Base-by-base conservation (phyloP, 257 asterid genomes). In the Cynanchum wilfordii region DNA sequence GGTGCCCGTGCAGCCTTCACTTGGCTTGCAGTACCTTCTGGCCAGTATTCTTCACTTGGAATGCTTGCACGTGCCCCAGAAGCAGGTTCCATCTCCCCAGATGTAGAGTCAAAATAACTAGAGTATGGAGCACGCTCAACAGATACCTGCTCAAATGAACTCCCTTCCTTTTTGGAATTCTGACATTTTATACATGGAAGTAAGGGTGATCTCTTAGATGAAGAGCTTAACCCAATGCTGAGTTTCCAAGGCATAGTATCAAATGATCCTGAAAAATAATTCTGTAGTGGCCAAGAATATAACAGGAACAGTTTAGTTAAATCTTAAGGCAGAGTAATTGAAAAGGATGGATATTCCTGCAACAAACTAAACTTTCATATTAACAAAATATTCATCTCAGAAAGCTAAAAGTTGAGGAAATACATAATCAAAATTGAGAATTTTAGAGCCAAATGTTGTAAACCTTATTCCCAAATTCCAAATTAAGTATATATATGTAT, bases 61-160 rank as follows among this genome's bases (percentile, higher is more conserved):
- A 90, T 90, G 78, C 88, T 83, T 69, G 97, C 97, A 68, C 97
- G 97, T 57, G 97, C 98, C 42, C 98, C 98, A 70, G 98, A 93
- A 72, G 97, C 97, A 9, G 98, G 97, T 80, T 93, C 98, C 15
- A 93, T 77, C 83, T 89, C 89, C 22, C 98, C 98, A 16, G 98
- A 93, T 0, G 96, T 90, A 45, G 98, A 90, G 88, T 93, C 98
- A 86, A 90, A 78, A 55, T 90, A 93, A 78, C 86, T 83, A 75
- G 86, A 86, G 79, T 93, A 93, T 47, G 98, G 98, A 38, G 63
- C 49, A 16, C 89, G 93, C 83, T 93, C 98, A 22, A 93, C 92
- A 10, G 86, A 58, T 33, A 93, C 89, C 7, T 87, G 79, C 77
- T 87, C 76, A 44, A 76, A 67, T 47, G 87, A 71, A 47, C 50